Base-by-base conservation (phyloP, 805 yeast species). In the Cyberlindnera xylosilytica region DNA sequence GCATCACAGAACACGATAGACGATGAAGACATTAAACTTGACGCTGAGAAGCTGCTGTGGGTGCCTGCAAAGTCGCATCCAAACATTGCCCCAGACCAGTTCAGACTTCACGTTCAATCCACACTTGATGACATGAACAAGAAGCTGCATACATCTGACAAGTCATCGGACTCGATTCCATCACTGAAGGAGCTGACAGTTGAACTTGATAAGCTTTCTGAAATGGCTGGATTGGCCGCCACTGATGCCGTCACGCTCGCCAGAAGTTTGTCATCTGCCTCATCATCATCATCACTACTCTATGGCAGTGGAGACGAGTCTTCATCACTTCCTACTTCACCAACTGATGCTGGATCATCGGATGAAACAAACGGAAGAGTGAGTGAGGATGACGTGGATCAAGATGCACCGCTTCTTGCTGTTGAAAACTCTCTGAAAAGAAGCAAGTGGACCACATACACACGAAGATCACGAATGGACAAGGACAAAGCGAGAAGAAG, bases 31-130 rank as follows among this genome's bases (percentile, higher is more conserved):
- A 28, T 40, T 15, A 44, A 28, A 26, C 30, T 49, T 5, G 50
- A 49, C 22, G 40, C 74, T 5, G 61, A 74, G 37, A 67, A 76
- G 44, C 64, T 86, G 24, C 67, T 91, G 41, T 91, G 99, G 99
- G 97, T 93, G 1, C 98, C 98, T 0, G 99, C 98, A 2, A 80
- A 79, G 49, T 72, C 88, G 29, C 99, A 93, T 61, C 98, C 98
- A 1, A 91, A 86, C 54, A 76, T 91, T n/a, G 90, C 95, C 20
- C 98, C 98, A 2, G 95, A 87, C 55, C 87, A 86, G 54, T 84
- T 80, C 65, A 69, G 80, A 50, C 75, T 73, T 50, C 84, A 83
- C 57, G 81, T 85, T 34, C 81, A 81, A 40, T 63, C 58, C 49
- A 67, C 62, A 34, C 54, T 62, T 6, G 52, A 52, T 34, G 63